Percentiles rank a stretch among this genome's conserved stretches.
Conservation (phyloP, 2,329 filamentous ascomycete genomes). For the Lasiodiplodia gonubiensis region DNA sequence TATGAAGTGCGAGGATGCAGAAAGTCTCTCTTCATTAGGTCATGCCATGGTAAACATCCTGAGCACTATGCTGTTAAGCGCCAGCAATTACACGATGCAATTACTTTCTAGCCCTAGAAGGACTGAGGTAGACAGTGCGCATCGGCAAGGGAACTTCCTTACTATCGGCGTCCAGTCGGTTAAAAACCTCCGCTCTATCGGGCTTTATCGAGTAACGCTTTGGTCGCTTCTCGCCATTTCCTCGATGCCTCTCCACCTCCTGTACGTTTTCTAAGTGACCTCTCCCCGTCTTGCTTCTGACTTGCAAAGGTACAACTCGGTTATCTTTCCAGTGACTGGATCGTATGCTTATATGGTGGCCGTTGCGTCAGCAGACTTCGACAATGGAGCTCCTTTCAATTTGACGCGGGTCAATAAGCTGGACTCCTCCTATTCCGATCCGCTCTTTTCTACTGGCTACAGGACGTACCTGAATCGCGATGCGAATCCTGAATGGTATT, state of each 20-base stretch:
- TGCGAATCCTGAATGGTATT: no score
- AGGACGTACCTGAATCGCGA: no score
- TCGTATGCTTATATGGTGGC: background rate
- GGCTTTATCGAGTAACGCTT: background rate
- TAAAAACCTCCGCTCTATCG: background rate
- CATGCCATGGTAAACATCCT: slow-evolving; percentile 56
- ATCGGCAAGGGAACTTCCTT: slow-evolving; percentile 38
- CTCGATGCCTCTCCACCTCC: background rate
- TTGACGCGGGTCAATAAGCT: no score
- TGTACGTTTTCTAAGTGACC: background rate
- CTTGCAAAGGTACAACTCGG: background rate
- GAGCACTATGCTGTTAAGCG: slow-evolving; percentile 50
- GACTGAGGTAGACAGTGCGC: slow-evolving; percentile 54
- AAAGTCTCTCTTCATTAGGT: slow-evolving; percentile 27
- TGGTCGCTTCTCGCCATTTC: background rate
- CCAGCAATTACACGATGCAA: slow-evolving; percentile 59
- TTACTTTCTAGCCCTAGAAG: slow-evolving; percentile 55
- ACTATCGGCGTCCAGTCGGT: background rate
- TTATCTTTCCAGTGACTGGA: background rate
- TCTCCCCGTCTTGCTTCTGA: background rate
- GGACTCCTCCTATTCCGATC: no score
- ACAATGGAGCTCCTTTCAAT: background rate
- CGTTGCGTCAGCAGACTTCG: background rate
- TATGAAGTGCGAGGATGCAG: background rate
- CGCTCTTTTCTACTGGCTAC: no score